Percentiles rank a stretch among this genome's conserved stretches.
These are phyloP conservation scores for Stephanocyclus meneghinianus DNA, from an alignment of 352 stramenopile genomes.

Conservation along the genomic window DNA sequence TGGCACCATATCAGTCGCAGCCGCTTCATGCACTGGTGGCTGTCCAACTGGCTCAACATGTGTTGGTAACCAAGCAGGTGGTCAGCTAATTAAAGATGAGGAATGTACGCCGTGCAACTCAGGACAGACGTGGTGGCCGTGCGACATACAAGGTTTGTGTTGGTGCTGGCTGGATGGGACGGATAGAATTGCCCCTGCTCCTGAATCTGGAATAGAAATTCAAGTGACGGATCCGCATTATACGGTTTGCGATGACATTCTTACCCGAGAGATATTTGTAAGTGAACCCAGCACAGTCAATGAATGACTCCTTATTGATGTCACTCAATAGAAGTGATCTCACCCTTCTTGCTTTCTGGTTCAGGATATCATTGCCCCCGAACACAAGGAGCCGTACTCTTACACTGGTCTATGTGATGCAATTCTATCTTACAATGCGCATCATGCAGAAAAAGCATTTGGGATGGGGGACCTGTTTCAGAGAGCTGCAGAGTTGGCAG, in stretches of 20 bases:
- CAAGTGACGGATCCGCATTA: slow-evolving; percentile 9
- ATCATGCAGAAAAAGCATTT: slow-evolving; percentile 38
- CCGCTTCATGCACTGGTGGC: slow-evolving; percentile 24
- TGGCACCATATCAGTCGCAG: slow-evolving; percentile 18
- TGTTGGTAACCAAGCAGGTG: slow-evolving; percentile 24
- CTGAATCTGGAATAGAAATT: slow-evolving; percentile 18
- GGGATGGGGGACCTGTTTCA: slow-evolving; percentile 31
- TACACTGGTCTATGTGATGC: slow-evolving; percentile 43
- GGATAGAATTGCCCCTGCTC: slow-evolving; percentile 31
- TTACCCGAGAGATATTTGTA: slow-evolving; percentile 15
- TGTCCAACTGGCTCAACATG: slow-evolving; percentile 32
- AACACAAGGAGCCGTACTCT: slow-evolving; percentile 25
- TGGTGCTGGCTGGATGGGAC: slow-evolving; percentile 45
- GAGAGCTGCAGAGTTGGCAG: slow-evolving; percentile 27
- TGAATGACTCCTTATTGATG: no score
- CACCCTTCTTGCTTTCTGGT: no score
- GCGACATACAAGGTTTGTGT: slow-evolving; percentile 28
- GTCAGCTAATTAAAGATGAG: slow-evolving; percentile 30
- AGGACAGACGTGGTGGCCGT: slow-evolving; percentile 44
- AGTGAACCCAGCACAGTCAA: no score
- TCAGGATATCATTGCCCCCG: slow-evolving; percentile 20
- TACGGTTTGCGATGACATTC: slow-evolving; percentile 37
- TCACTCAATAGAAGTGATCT: background rate
- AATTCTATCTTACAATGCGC: slow-evolving; percentile 39
- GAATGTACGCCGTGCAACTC: slow-evolving; percentile 26